Percentiles rank a stretch among this genome's conserved stretches.
Evolutionary conservation across 805 yeast genomes (phyloP).

Genomic region (Candida cerambycidarum): DNA sequence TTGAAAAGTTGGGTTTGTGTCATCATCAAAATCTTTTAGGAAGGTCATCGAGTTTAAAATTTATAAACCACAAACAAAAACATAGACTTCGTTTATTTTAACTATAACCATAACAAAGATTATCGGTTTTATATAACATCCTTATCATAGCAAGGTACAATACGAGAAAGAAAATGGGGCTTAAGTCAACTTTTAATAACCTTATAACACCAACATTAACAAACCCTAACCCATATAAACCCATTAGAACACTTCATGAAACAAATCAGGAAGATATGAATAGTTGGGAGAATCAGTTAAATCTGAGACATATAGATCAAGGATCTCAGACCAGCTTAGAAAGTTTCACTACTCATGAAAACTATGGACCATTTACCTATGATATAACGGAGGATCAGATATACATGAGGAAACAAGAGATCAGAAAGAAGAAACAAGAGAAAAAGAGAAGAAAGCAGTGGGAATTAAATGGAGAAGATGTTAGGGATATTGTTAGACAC

Average conservation of each 20-base stretch:
- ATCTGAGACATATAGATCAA: not conserved
- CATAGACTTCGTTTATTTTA: too few relatives aligned
- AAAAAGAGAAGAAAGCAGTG: constrained; percentile 2
- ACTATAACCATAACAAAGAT: not conserved
- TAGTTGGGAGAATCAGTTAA: constrained; percentile 1
- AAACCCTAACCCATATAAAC: constrained; percentile 11
- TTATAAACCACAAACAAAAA: too few relatives aligned
- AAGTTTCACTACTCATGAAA: not conserved
- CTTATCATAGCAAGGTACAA: too few relatives aligned
- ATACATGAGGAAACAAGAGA: constrained; percentile 1
- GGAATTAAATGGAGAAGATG: not conserved
- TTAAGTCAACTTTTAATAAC: constrained; percentile 10
- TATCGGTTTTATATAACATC: too few relatives aligned
- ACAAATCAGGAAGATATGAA: not conserved
- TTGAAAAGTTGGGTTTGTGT: not conserved
- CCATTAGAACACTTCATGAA: not conserved
- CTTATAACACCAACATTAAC: constrained; percentile 16
- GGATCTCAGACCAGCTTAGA: not conserved
- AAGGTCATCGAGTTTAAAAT: too few relatives aligned
- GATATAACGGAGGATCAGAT: constrained; percentile 3
- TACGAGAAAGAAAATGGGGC: too few relatives aligned
- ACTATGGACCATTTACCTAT: not conserved
- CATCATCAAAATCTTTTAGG: too few relatives aligned
- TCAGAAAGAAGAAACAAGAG: constrained; percentile 4
- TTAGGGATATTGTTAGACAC: not conserved